Conservation (phyloP, 2,329 filamentous ascomycete genomes). For the Arthroderma sp. region DNA sequence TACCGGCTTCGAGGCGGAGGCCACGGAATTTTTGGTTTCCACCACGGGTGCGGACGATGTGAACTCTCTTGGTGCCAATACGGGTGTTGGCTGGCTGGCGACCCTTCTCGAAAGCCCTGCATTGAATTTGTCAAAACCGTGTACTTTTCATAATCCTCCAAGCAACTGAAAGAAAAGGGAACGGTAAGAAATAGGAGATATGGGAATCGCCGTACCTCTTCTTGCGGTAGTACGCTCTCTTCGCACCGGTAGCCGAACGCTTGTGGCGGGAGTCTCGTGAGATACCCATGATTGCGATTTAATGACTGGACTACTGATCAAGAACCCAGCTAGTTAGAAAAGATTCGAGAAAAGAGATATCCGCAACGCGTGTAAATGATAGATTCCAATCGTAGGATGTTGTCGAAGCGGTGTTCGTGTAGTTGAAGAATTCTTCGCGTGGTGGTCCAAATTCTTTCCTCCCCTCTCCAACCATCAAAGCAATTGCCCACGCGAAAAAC, state of each 20-base stretch:
- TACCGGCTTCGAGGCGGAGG: constrained; percentile 94
- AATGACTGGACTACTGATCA: constrained; percentile 36
- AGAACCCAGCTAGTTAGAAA: neutral
- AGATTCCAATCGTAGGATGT: too few species aligned
- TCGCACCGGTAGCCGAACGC: constrained; percentile 97
- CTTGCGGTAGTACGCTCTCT: constrained; percentile 78
- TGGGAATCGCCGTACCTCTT: constrained; percentile 46
- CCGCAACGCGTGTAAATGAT: too few species aligned
- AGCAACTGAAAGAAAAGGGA: neutral
- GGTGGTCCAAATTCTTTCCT: neutral
- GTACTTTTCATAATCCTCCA: too few species aligned
- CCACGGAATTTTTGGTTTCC: constrained; percentile 99
- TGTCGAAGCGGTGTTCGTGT: too few species aligned
- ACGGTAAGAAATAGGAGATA: constrained; percentile 25
- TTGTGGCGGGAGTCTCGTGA: constrained; percentile 99
- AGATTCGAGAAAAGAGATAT: too few species aligned
- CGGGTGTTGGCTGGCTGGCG: constrained; percentile 99
- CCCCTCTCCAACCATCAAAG: neutral
- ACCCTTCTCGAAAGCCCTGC: constrained; percentile 99
- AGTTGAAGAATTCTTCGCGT: neutral
- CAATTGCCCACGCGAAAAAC: neutral
- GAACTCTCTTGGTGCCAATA: constrained; percentile 94
- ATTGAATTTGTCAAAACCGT: constrained; percentile 14
- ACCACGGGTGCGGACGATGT: constrained; percentile 92
- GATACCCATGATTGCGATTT: constrained; percentile 92